phyloP scores from a whole-genome alignment of 2,329 filamentous ascomycete species.

The Cercospora sp. region DNA sequence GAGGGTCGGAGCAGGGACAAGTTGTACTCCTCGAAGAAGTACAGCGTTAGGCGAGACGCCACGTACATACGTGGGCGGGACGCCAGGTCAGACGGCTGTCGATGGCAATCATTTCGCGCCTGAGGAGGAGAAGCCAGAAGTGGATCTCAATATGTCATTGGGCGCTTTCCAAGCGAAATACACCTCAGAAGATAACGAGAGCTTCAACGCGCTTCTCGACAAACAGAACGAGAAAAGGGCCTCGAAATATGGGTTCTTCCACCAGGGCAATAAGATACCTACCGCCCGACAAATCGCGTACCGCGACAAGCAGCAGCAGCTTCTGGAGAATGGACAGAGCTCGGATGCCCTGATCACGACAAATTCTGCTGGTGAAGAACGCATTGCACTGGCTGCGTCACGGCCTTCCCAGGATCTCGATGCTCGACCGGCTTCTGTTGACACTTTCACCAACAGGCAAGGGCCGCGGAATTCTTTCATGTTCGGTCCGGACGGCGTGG shows the following conservation, averaged over 20 bases:
- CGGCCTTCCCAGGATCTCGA: conserved; percentile 62
- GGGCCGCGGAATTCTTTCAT: conserved; percentile 80
- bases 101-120: conserved; percentile 37
- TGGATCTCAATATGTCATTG: conserved; percentile 78
- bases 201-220: conserved; percentile 89
- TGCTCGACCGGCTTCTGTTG: conserved; percentile 72
- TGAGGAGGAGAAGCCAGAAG: conserved; percentile 49
- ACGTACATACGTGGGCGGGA: conserved; percentile 66
- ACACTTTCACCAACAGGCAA: conserved; percentile 65
- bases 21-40: conserved; percentile 36
- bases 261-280: conserved; percentile 80
- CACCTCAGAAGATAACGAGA: conserved; percentile 97
- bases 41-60: conserved; percentile 49
- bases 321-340: conserved; percentile 51
- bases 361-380: conserved; percentile 32
- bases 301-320: conserved; percentile 58
- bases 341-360: conserved; percentile 31
- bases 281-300: conserved; percentile 62
- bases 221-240: conserved; percentile 82
- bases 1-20: conserved; percentile 43
- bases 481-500: conserved; percentile 71
- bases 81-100: conserved; percentile 60
- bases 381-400: conserved; percentile 25
- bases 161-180: conserved; percentile 87
- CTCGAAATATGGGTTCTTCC: conserved; percentile 86